A percentile compares a stretch with the other conserved stretches of the same genome.
Evolutionary conservation across 176 grass and related monocot species (phyloP).

Genomic region (Pharus latifolius): DNA sequence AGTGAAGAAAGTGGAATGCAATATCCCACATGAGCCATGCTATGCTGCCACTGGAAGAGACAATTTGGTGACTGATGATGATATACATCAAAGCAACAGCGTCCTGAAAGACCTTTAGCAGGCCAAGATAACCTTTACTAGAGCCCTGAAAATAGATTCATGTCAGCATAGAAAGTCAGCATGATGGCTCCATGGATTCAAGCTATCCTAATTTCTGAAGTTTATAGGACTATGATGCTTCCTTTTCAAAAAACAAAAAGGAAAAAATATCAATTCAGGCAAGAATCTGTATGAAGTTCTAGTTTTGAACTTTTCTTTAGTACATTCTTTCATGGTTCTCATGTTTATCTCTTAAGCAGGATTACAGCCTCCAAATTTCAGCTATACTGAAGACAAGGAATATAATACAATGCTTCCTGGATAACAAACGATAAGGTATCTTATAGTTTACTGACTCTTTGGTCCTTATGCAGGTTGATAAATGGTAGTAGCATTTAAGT

Average conservation of each 20-base stretch:
- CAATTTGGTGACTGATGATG: too few species aligned
- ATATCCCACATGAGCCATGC: not conserved
- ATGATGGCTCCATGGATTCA: too few species aligned
- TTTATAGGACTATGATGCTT: too few species aligned
- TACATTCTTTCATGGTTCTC: not conserved
- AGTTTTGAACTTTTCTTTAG: not conserved
- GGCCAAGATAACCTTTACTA: not conserved
- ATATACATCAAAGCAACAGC: too few species aligned
- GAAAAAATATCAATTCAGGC: not conserved
- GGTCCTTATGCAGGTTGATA: not conserved
- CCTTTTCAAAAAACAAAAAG: too few species aligned
- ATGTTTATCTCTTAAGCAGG: not conserved
- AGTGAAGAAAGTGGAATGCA: not conserved
- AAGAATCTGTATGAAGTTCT: not conserved
- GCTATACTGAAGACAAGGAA: too few species aligned
- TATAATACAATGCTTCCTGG: too few species aligned
- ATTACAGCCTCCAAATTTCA: not conserved
- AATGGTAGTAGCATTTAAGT: not conserved
- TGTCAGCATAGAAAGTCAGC: not conserved
- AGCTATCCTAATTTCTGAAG: too few species aligned
- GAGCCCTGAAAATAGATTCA: slow-evolving; percentile 7
- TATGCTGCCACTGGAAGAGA: not conserved
- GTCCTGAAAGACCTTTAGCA: not conserved
- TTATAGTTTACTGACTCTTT: not conserved
- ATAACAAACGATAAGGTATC: not conserved